These are phyloP conservation scores for Russula brevipes DNA, from an alignment of 768 basidiomycete genomes.

Conservation along the genomic window DNA sequence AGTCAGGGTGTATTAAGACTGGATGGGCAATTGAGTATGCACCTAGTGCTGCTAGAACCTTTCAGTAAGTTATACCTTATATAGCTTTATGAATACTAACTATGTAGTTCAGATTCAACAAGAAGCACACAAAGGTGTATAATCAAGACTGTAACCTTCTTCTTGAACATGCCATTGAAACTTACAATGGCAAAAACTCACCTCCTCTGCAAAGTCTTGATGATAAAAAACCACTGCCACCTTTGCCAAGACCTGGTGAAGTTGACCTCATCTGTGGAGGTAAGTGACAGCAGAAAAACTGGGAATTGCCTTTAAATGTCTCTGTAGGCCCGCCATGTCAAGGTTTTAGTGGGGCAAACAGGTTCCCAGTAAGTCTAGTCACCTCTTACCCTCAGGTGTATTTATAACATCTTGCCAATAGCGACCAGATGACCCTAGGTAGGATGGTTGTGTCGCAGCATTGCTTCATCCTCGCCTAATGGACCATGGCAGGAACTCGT, in stretches of 20 bases:
- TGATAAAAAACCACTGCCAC: slow-evolving; percentile 35
- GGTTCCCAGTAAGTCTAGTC: slow-evolving; percentile 42
- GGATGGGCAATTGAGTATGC: slow-evolving; percentile 66
- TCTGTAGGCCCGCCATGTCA: slow-evolving; percentile 69
- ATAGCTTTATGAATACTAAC: not conserved
- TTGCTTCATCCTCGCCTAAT: not conserved
- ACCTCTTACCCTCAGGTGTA: not conserved
- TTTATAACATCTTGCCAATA: slow-evolving; percentile 26
- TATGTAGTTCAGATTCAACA: slow-evolving; percentile 47
- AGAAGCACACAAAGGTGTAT: slow-evolving; percentile 54
- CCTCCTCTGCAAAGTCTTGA: slow-evolving; percentile 38
- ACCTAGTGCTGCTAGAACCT: slow-evolving; percentile 59
- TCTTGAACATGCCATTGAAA: slow-evolving; percentile 53
- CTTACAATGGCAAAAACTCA: slow-evolving; percentile 39
- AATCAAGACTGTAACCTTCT: slow-evolving; percentile 59
- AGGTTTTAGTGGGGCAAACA: slow-evolving; percentile 62
- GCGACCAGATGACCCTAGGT: slow-evolving; percentile 61
- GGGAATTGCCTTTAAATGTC: not conserved
- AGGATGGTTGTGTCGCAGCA: not conserved
- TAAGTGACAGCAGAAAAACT: slow-evolving; percentile 30
- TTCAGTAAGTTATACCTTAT: slow-evolving; percentile 40
- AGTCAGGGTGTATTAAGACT: slow-evolving; percentile 58
- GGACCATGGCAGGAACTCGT: slow-evolving; percentile 42
- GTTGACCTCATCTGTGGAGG: slow-evolving; percentile 74
- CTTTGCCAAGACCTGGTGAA: slow-evolving; percentile 53